Evolutionary conservation across 202 grass and related monocot species (phyloP).

Genomic region (Hordeum pubiflorum): DNA sequence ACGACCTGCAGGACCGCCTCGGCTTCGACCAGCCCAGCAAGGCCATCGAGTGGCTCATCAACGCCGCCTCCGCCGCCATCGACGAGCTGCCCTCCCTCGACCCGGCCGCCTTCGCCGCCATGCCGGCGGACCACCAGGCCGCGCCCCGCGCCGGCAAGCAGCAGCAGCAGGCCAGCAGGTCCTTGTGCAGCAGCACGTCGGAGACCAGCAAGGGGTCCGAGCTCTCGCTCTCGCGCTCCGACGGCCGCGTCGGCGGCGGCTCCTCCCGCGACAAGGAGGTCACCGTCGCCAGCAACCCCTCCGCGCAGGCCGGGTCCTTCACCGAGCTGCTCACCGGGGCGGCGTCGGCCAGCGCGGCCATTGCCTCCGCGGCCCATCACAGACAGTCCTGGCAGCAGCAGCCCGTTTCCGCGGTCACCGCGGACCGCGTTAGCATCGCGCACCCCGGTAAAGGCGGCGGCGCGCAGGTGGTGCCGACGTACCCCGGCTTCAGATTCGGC

Average conservation of each 20-base stretch:
- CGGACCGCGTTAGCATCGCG: constrained; percentile 41
- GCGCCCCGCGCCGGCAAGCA: neutral
- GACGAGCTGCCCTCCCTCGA: constrained; percentile 64
- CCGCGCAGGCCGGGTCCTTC: constrained; percentile 45
- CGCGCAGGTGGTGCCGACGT: neutral
- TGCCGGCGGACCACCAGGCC: neutral
- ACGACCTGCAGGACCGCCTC: constrained; percentile 93
- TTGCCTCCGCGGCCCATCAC: neutral
- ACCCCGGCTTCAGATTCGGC: constrained; percentile 23
- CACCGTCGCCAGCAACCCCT: constrained; percentile 33
- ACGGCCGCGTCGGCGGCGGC: constrained; percentile 34
- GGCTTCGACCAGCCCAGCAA: constrained; percentile 96
- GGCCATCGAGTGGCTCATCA: constrained; percentile 94
- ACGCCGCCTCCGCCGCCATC: constrained; percentile 67
- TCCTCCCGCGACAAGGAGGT: constrained; percentile 41
- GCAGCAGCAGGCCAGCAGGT: constrained; percentile 35
- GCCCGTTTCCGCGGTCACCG: constrained; percentile 15
- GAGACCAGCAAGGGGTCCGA: constrained; percentile 81
- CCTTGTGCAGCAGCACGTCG: constrained; percentile 57
- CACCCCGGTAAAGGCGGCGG: constrained; percentile 16
- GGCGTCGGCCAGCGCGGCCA: neutral
- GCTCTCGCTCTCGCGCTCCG: constrained; percentile 63
- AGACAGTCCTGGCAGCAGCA: constrained; percentile 19
- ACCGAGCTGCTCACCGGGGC: constrained; percentile 61
- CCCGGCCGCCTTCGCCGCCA: constrained; percentile 23